Percentiles rank a stretch among this genome's conserved stretches.
Conservation (phyloP, 352 stramenopile genomes). For the Sclerospora graminicola region DNA sequence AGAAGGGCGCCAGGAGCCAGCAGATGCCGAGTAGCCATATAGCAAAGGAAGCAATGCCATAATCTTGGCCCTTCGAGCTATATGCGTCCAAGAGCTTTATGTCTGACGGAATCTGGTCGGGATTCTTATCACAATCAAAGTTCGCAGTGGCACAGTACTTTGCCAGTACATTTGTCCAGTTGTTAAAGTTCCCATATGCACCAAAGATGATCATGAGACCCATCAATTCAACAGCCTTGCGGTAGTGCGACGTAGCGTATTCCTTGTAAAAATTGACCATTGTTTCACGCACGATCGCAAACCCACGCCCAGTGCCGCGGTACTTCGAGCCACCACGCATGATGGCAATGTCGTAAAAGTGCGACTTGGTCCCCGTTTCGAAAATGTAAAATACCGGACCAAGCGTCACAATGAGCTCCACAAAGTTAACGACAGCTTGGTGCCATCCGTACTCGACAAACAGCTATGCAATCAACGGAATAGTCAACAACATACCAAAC, state of each 20-base stretch:
- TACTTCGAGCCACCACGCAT: constrained; percentile 87
- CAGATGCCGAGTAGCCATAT: constrained; percentile 66
- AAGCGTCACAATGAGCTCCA: constrained; percentile 73
- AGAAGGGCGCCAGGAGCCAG: constrained; percentile 76
- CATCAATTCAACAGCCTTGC: too few species aligned
- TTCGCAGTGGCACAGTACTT: too few species aligned
- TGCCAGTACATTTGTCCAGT: too few species aligned
- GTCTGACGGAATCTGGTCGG: too few species aligned
- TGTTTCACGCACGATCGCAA: constrained; percentile 79
- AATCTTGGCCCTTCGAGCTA: too few species aligned
- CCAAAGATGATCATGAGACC: too few species aligned
- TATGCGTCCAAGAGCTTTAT: too few species aligned
- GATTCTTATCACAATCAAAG: too few species aligned
- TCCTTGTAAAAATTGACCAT: too few species aligned
- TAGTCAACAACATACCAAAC: constrained; percentile 85
- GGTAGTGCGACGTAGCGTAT: too few species aligned
- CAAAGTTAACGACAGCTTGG: constrained; percentile 69
- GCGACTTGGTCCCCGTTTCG: constrained; percentile 74
- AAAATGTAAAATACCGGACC: constrained; percentile 84
- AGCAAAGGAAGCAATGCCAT: too few species aligned
- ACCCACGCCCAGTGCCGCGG: constrained; percentile 70
- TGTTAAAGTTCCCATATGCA: too few species aligned
- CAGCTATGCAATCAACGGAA: constrained; percentile 72
- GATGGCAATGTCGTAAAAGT: constrained; percentile 81
- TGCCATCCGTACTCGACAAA: constrained; percentile 81